Base-by-base conservation (phyloP, 108 stramenopile species). In the Fragilariopsis cylindrus region DNA sequence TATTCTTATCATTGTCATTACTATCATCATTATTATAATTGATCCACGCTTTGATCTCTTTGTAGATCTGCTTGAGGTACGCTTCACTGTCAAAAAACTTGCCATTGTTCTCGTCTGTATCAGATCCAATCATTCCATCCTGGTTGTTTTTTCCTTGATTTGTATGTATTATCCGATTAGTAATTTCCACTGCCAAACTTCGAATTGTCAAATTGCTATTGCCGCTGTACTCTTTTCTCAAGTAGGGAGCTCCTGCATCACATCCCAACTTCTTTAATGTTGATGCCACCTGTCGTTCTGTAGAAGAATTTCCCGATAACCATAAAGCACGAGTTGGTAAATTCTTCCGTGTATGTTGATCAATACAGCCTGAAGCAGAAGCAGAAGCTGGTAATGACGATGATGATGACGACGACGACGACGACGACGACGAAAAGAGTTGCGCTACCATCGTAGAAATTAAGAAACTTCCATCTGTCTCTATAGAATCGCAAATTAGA, bases 381-480 rank as follows among this genome's bases (percentile, higher is more conserved):
- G 21, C 21, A 21, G 30, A 30, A 30, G 30, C 42, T 4, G 42
- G 6, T 40, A 8, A 12, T 21, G 39, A 46, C 44, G 58, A 41
- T 21, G 58, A 58, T 30, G 30, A 30, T 15, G 48, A 4, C 21
- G 16, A 7, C 11, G 48, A 62, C 9, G 76, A 15, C 41, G 16
- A 7, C 11, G 48, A 62, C 9, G 76, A 15, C 41, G 70, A 49
- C 4, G 45, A 48, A 13, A 81, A 48, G 48, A 71, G 58, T 60
- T 84, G 72, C 5, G 54, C 50, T 9, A 70, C 76, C 21, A 76
- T 58, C 9, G 73, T 78, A 50, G 82, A 69, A 19, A 83, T 56
- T 16, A 85, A 30, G 53, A 89, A 83, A 7, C 75, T 52, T 54
- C 82, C 83, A 66, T 86, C 76, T n/a, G 84, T 81, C 44, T 78